phyloP scores from a whole-genome alignment of 164 flowering plant genomes.

The Houttuynia cordata region DNA sequence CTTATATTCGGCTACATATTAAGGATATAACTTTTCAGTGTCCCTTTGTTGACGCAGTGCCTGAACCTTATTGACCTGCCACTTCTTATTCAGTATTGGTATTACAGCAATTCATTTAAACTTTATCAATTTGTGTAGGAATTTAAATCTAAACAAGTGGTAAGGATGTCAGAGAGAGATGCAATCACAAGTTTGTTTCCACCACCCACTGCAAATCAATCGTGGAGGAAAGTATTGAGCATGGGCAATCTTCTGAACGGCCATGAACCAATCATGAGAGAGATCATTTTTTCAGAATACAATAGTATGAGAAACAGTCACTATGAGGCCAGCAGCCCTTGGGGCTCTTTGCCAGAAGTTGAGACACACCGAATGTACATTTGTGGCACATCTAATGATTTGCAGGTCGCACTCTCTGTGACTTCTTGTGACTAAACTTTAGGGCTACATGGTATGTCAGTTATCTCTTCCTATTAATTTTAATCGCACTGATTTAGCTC shows the following conservation, averaged over 20 bases:
- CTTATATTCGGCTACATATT: no score
- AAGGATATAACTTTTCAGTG: no score
- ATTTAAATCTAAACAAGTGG: conserved; percentile 36
- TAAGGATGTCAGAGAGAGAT: conserved; percentile 46
- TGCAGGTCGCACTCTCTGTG: conserved; percentile 16
- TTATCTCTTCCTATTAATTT: no score
- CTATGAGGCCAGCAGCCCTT: conserved; percentile 28
- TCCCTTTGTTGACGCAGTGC: no score
- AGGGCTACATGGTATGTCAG: not conserved
- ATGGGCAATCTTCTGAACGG: conserved; percentile 99
- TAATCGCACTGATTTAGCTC: no score
- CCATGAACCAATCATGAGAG: conserved; percentile 78
- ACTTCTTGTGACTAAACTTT: conserved; percentile 30
- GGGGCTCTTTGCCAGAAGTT: conserved; percentile 26
- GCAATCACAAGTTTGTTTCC: conserved; percentile 51
- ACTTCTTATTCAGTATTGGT: not conserved
- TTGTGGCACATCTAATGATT: conserved; percentile 18
- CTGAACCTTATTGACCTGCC: not conserved
- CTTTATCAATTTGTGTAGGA: conserved; percentile 27
- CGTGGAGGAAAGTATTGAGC: conserved; percentile 93
- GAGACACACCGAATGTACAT: conserved; percentile 40
- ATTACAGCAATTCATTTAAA: not conserved
- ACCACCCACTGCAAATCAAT: conserved; percentile 75
- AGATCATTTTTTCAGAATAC: conserved; percentile 53
- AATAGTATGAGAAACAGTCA: conserved; percentile 37